Conservation (phyloP, 2,329 filamentous ascomycete species). For the Rhexocercosporidium sp. region DNA sequence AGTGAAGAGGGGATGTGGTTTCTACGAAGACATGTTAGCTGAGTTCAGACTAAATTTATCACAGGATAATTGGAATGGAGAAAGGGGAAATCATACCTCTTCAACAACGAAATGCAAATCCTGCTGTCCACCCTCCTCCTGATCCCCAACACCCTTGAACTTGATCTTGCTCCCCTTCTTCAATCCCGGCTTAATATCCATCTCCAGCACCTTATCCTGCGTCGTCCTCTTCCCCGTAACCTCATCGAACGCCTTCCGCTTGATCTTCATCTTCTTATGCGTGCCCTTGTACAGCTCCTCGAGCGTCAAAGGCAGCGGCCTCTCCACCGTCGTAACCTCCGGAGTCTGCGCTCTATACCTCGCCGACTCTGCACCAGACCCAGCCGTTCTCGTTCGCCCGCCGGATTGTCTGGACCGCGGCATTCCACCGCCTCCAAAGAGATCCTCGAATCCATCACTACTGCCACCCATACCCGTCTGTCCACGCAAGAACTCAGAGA, state of each 20-base stretch:
- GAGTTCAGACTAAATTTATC: background rate
- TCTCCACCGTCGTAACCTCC: constrained; percentile 90
- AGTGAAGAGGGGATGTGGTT: constrained; percentile 82
- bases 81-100: constrained; percentile 69
- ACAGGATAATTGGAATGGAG: background rate
- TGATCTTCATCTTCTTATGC: constrained; percentile 98
- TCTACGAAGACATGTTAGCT: constrained; percentile 62
- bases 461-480: constrained; percentile 48
- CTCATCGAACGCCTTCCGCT: constrained; percentile 90
- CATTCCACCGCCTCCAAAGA: constrained; percentile 49
- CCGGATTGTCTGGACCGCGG: constrained; percentile 49
- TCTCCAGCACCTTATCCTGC: constrained; percentile 89
- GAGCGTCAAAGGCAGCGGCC: constrained; percentile 77
- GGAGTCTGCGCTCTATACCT: constrained; percentile 59
- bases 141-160: constrained; percentile 96
- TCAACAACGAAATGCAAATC: constrained; percentile 94
- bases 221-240: constrained; percentile 80
- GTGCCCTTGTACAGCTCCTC: constrained; percentile 89
- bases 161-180: constrained; percentile 99
- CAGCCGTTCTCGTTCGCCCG: constrained; percentile 50
- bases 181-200: constrained; percentile 92
- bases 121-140: constrained; percentile 94
- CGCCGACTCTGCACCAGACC: constrained; percentile 48
- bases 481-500: constrained; percentile 78
- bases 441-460: constrained; percentile 56